Evolutionary conservation across 2,329 filamentous ascomycete genomes (phyloP).

Genomic region (Neonectria ditissima): DNA sequence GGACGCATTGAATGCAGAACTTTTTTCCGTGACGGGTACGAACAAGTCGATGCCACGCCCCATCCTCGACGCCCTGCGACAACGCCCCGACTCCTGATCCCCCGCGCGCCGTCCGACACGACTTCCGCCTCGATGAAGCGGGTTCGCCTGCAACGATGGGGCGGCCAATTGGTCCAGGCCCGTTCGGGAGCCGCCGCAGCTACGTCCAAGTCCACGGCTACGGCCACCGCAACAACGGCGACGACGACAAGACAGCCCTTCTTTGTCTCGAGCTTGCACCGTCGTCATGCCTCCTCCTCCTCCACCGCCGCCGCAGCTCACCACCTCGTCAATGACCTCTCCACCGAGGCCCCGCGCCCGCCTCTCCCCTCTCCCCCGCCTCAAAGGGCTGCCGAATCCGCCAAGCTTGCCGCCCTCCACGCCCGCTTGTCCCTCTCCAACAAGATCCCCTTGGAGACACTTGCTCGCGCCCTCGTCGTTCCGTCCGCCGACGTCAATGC

Average conservation of each 20-base stretch:
- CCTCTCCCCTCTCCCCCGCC: slow-evolving; percentile 78
- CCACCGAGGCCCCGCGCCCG: slow-evolving; percentile 38
- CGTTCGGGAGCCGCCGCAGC: slow-evolving; percentile 42
- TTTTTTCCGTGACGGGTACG: slow-evolving; percentile 48
- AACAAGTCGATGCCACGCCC: slow-evolving; percentile 27
- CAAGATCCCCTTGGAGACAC: slow-evolving; percentile 85
- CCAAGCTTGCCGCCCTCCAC: slow-evolving; percentile 93
- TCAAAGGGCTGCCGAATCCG: slow-evolving; percentile 75
- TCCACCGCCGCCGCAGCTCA: slow-evolving; percentile 47
- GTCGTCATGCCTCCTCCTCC: slow-evolving; percentile 52
- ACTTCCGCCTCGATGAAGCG: slow-evolving; percentile 54
- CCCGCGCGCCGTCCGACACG: slow-evolving; percentile 4
- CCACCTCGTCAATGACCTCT: slow-evolving; percentile 37
- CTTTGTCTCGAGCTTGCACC: slow-evolving; percentile 30
- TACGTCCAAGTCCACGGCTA: background rate
- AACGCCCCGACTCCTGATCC: background rate
- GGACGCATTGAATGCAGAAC: slow-evolving; percentile 48
- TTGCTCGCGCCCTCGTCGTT: slow-evolving; percentile 88
- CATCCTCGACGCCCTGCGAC: slow-evolving; percentile 30
- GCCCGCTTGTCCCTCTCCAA: slow-evolving; percentile 85
- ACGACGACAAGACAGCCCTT: slow-evolving; percentile 42
- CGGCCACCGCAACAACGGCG: too few species aligned
- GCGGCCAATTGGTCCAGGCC: slow-evolving; percentile 55
- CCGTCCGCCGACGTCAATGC: slow-evolving; percentile 83
- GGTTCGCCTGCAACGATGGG: slow-evolving; percentile 56